Conservation (phyloP, 768 basidiomycete genomes). For the Strobilomyces echinocephalus region DNA sequence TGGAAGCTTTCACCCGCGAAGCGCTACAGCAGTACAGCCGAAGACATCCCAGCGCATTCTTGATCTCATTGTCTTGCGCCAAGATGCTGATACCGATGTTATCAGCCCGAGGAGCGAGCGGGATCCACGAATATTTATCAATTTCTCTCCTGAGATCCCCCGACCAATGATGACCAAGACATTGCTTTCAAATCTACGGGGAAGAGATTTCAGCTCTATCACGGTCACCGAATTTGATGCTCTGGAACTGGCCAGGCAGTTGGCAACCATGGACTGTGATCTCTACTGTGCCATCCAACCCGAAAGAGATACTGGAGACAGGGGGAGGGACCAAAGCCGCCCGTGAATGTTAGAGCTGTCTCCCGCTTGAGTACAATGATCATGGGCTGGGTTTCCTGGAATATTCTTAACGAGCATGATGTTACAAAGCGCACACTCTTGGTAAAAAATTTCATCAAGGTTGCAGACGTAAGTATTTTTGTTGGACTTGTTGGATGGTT, state of each 20-base stretch:
- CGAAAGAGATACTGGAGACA: conserved; percentile 82
- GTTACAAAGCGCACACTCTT: conserved; percentile 73
- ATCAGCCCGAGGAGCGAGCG: conserved; percentile 60
- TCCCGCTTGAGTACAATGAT: conserved; percentile 86
- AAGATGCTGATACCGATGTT: conserved; percentile 41
- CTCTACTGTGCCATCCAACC: conserved; percentile 83
- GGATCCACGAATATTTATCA: conserved; percentile 71
- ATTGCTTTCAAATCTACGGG: conserved; percentile 62
- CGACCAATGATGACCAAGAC: conserved; percentile 83
- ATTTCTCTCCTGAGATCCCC: conserved; percentile 63
- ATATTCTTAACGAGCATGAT: conserved; percentile 86
- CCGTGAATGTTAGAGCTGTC: conserved; percentile 75
- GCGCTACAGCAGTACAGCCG: conserved; percentile 60
- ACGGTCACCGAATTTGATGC: conserved; percentile 88
- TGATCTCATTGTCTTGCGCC: conserved; percentile 58
- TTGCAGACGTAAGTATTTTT: conserved; percentile 68
- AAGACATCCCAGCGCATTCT: conserved; percentile 65
- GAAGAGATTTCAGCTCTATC: conserved; percentile 57
- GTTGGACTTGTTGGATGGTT: conserved; percentile 2
- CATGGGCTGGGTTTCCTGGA: conserved; percentile 95
- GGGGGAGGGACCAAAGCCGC: conserved; percentile 60
- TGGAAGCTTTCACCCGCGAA: conserved; percentile 59
- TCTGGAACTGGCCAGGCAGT: conserved; percentile 86
- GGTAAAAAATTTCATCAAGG: conserved; percentile 91
- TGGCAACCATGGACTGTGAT: conserved; percentile 90